Base-by-base conservation (phyloP, 768 basidiomycete genomes). In the Rhizopogon rudus region DNA sequence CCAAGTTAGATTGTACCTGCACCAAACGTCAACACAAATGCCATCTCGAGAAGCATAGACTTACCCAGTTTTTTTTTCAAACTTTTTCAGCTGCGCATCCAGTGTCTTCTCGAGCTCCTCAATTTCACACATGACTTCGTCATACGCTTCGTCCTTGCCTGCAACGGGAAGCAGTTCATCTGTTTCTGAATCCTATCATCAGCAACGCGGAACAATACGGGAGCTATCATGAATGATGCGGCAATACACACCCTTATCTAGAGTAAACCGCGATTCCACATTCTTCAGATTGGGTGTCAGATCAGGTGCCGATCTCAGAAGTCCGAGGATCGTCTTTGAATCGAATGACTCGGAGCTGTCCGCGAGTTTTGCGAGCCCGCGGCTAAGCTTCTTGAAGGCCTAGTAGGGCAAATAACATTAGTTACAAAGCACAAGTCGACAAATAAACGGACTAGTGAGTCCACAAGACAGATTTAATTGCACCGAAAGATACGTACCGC, bases 81-180 rank as follows among this genome's bases (percentile, higher is more conserved):
- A 77, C 54, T 80, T 80, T 62, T 81, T 79, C 54, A 94, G 72
- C 45, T 86, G 77, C 6, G 73, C 72, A n/a, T 92, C 82, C 35
- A 99, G 76, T 44, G 80, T 79, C 40, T 76, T 72, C 71, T 98
- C 95, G 45, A 95, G 69, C 2, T 72, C 77, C 2, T 69, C 65
- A 40, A 97, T 93, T 62, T 89, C 88, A 29, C 75, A 71, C 68
- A 83, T 81, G 41, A 95, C 80, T 14, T 74, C 77, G 66, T 98
- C 96, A 61, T 92, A 98, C 41, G 77, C 84, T 25, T 87, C 83
- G 61, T 98, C 93, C 62, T 90, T 90, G 22, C 94, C 95, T n/a
- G 81, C 77, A 51, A 80, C 77, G 2, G 97, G 97, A 16, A 91
- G 72, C 2, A 98, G 78, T 59, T 88, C 84, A 63, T 85, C 82